These are phyloP conservation scores for Scheffersomyces amazonensis DNA, from an alignment of 805 yeast genomes.

Conservation along the genomic window DNA sequence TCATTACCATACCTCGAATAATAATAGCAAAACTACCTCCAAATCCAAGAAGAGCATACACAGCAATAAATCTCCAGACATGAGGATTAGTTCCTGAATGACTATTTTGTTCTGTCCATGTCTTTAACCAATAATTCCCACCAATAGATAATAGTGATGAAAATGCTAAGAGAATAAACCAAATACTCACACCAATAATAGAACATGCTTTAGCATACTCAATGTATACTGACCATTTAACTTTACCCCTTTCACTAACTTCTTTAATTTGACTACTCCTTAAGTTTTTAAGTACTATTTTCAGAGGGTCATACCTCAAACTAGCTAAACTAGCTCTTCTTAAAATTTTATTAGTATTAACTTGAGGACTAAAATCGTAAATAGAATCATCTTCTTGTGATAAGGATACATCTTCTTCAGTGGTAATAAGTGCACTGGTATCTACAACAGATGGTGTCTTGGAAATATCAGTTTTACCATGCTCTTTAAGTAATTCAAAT, in stretches of 20 bases:
- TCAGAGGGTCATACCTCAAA: conserved; percentile 41
- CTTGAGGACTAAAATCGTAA: neutral
- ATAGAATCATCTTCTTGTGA: conserved; percentile 7
- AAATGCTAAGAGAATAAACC: conserved; percentile 15
- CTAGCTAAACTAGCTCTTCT: conserved; percentile 60
- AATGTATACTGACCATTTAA: conserved; percentile 49
- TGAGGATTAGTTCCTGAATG: conserved; percentile 38
- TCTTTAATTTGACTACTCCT: conserved; percentile 40
- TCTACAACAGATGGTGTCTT: conserved; percentile 5
- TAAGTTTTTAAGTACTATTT: conserved; percentile 24
- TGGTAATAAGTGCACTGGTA: neutral
- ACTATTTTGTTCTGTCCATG: conserved; percentile 61
- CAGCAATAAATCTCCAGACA: conserved; percentile 45
- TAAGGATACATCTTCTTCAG: conserved; percentile 15
- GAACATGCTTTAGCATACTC: conserved; percentile 63
- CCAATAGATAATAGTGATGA: conserved; percentile 31
- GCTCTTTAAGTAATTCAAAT: conserved; percentile 37
- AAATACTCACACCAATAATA: conserved; percentile 44
- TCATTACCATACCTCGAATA: conserved; percentile 44
- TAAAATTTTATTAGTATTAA: conserved; percentile 5
- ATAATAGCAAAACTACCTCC: conserved; percentile 48
- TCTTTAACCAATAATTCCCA: conserved; percentile 63
- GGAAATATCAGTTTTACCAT: conserved; percentile 22
- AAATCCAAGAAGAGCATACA: conserved; percentile 58
- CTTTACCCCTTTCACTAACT: conserved; percentile 55